phyloP scores from a whole-genome alignment of 2,329 filamentous ascomycete genomes.

The Colletotrichum sp. region DNA sequence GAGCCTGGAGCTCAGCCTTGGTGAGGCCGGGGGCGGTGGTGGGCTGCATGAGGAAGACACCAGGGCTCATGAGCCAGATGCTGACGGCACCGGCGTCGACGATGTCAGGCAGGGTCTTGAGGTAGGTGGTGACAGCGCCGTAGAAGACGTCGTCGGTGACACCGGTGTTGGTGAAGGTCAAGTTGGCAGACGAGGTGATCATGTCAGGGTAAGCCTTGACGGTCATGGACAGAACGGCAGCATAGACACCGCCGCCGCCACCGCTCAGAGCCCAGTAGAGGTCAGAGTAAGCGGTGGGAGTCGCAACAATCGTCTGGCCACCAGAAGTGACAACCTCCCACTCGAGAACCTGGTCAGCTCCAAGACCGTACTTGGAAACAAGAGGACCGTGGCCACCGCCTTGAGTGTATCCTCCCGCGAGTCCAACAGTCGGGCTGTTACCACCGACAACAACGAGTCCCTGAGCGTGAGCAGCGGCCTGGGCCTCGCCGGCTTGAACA shows the following conservation, averaged over 20 bases:
- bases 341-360: conserved; percentile 56
- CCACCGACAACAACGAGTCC: conserved; percentile 52
- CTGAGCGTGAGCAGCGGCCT: conserved; percentile 37
- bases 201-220: conserved; percentile 31
- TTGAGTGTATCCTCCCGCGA: conserved; percentile 59
- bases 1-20: conserved; percentile 38
- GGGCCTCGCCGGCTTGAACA: conserved; percentile 48
- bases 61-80: conserved; percentile 7
- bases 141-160: conserved; percentile 26
- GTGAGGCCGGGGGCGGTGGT: conserved; percentile 50
- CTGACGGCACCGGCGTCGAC: conserved; percentile 16
- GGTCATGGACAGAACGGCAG: conserved; percentile 55
- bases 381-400: conserved; percentile 60
- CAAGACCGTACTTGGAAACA: conserved; percentile 51
- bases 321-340: conserved; percentile 52
- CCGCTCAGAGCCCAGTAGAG: conserved; percentile 62
- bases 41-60: conserved; percentile 10
- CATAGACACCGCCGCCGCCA: conserved; percentile 58
- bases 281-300: conserved; percentile 47
- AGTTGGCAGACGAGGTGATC: conserved; percentile 45
- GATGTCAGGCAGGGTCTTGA: conserved; percentile 1
- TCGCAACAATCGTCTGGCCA: conserved; percentile 48
- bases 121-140: conserved; percentile 19
- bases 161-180: conserved; percentile 39
- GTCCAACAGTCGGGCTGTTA: conserved; percentile 53